phyloP scores from a whole-genome alignment of 2,329 filamentous ascomycete species.

The Aplosporella prunicola region DNA sequence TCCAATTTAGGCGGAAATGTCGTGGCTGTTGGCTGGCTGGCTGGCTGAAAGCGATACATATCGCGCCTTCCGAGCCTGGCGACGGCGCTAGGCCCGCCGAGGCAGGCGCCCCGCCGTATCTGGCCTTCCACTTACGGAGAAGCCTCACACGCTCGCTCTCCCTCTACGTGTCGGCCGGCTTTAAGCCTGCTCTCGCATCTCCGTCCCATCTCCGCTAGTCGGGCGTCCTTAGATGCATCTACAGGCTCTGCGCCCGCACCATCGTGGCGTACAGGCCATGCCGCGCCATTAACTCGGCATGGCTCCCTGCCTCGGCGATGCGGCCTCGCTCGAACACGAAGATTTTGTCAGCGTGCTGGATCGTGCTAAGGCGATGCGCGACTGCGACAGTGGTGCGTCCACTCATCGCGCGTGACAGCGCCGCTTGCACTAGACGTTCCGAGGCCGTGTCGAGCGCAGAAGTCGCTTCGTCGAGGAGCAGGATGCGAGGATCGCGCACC shows the following conservation, averaged over 20 bases:
- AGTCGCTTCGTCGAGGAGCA: slow-evolving; percentile 33
- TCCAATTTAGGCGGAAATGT: too few species aligned
- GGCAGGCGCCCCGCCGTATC: too few species aligned
- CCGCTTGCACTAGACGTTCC: slow-evolving; percentile 72
- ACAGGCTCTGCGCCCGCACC: slow-evolving; percentile 5
- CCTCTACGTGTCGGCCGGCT: too few species aligned
- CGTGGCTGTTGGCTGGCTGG: too few species aligned
- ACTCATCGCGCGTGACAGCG: slow-evolving; percentile 71
- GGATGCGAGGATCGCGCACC: slow-evolving; percentile 73
- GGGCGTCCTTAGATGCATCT: too few species aligned
- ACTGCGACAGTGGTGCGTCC: slow-evolving; percentile 91
- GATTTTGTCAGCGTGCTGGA: slow-evolving; percentile 89
- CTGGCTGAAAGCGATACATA: too few species aligned
- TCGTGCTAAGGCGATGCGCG: slow-evolving; percentile 82
- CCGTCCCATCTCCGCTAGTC: too few species aligned
- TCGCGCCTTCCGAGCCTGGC: too few species aligned
- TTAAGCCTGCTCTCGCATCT: too few species aligned
- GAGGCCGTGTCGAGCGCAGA: slow-evolving; percentile 28
- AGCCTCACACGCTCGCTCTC: too few species aligned
- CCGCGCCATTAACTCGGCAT: slow-evolving; percentile 46
- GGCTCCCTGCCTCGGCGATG: slow-evolving; percentile 76
- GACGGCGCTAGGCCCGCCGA: too few species aligned
- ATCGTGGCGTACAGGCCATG: slow-evolving; percentile 33
- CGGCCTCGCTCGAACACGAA: slow-evolving; percentile 91
- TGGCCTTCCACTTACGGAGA: too few species aligned